Percentiles rank a stretch among this genome's conserved stretches.
Conservation (phyloP, 2,329 filamentous ascomycete genomes). For the Claviceps humidiphila region DNA sequence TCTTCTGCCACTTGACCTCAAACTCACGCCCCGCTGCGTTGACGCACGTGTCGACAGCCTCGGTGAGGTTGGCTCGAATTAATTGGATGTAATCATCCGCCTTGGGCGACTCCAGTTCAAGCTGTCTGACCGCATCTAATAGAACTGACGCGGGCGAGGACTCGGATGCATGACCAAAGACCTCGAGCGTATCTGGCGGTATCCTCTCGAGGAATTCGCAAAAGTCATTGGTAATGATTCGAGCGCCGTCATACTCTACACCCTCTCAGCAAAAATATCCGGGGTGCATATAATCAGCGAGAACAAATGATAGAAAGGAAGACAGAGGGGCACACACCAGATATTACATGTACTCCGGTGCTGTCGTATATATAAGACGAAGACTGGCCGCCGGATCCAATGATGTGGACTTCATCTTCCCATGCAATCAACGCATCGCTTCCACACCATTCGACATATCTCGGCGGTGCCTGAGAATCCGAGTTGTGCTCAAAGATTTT, state of each 20-base stretch:
- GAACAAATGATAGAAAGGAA: background rate
- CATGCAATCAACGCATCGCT: slow-evolving; percentile 91
- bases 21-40: slow-evolving; percentile 90
- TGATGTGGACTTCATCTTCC: slow-evolving; percentile 94
- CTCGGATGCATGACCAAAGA: slow-evolving; percentile 78
- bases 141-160: slow-evolving; percentile 86
- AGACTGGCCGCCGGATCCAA: slow-evolving; percentile 70
- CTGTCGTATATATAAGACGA: slow-evolving; percentile 79
- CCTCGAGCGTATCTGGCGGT: slow-evolving; percentile 70
- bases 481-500: slow-evolving; percentile 87
- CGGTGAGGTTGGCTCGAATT: slow-evolving; percentile 73
- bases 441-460: slow-evolving; percentile 90
- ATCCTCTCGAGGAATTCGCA: slow-evolving; percentile 97
- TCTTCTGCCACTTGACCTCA: slow-evolving; percentile 83
- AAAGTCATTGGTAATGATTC: slow-evolving; percentile 81
- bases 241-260: slow-evolving; percentile 65
- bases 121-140: slow-evolving; percentile 78
- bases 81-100: slow-evolving; percentile 96
- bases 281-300: background rate
- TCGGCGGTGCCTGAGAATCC: slow-evolving; percentile 68
- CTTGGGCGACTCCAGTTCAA: slow-evolving; percentile 89
- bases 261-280: background rate
- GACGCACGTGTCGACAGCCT: slow-evolving; percentile 88
- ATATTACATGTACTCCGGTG: slow-evolving; percentile 74
- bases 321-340: slow-evolving; percentile 41